Conservation (phyloP, 2,329 filamentous ascomycete genomes). For the Graphilbum fragrans region DNA sequence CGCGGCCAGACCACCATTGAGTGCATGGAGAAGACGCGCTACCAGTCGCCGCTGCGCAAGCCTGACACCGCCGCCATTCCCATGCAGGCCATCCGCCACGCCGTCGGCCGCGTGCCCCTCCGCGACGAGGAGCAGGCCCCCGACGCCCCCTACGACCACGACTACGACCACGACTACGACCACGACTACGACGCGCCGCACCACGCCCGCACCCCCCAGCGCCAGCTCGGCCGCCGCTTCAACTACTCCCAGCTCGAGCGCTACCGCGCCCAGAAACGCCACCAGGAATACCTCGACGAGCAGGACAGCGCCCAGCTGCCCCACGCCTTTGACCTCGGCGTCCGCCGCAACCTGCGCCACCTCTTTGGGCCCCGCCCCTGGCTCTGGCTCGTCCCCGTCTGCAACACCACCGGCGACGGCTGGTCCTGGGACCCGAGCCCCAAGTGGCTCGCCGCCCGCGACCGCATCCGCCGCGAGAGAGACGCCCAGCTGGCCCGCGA, state of each 20-base stretch:
- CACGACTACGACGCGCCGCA: not conserved
- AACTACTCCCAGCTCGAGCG: slow-evolving; percentile 45
- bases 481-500: slow-evolving; percentile 52
- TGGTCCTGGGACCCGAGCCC: slow-evolving; percentile 87
- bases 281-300: slow-evolving; percentile 74
- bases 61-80: too few relatives aligned
- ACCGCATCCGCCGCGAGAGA: slow-evolving; percentile 45
- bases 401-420: slow-evolving; percentile 80
- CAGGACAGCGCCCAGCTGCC: slow-evolving; percentile 79
- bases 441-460: slow-evolving; percentile 62
- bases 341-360: slow-evolving; percentile 65
- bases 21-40: slow-evolving; percentile 88
- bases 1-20: slow-evolving; percentile 89
- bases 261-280: slow-evolving; percentile 39
- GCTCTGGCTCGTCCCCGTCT: slow-evolving; percentile 71
- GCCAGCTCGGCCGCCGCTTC: slow-evolving; percentile 28
- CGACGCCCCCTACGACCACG: slow-evolving; percentile 1
- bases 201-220: slow-evolving; percentile 10
- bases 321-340: slow-evolving; percentile 86
- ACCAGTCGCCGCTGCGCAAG: slow-evolving; percentile 73
- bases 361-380: slow-evolving; percentile 64
- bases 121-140: slow-evolving; percentile 5
- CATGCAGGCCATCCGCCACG: slow-evolving; percentile 19
- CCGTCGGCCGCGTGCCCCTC: not conserved
- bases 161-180: slow-evolving; percentile 1